Conservation (phyloP, 306 rosid genomes). For the Begonia loranthoides region DNA sequence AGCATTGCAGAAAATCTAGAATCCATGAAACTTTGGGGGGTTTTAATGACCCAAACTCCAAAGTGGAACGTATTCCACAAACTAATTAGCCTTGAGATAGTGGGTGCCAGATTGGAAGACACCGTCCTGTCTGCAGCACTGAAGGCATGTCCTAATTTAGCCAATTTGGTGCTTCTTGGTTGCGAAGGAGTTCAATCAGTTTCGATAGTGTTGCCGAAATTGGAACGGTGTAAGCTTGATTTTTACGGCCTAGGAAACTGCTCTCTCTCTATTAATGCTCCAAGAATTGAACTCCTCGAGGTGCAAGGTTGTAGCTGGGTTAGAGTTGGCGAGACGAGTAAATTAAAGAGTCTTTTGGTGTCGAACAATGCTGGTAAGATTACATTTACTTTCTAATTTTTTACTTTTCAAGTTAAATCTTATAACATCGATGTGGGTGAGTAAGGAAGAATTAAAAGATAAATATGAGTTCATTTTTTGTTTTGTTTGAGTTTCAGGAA, state of each 20-base stretch:
- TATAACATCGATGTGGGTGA: no score
- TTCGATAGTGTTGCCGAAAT: slow-evolving; percentile 39
- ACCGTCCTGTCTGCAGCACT: slow-evolving; percentile 33
- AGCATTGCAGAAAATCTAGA: slow-evolving; percentile 48
- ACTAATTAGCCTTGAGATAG: slow-evolving; percentile 70
- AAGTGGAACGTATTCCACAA: slow-evolving; percentile 61
- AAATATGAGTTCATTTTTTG: no score
- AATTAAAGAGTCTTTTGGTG: slow-evolving; percentile 55
- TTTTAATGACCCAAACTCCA: slow-evolving; percentile 53
- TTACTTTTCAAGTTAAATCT: no score
- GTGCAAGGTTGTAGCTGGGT: slow-evolving; percentile 98
- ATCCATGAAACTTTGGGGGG: slow-evolving; percentile 86
- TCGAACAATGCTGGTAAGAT: slow-evolving; percentile 62
- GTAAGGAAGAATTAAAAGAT: no score
- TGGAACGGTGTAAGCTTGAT: slow-evolving; percentile 66
- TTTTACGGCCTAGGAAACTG: slow-evolving; percentile 75
- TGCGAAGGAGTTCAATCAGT: slow-evolving; percentile 59
- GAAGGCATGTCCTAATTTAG: slow-evolving; percentile 40
- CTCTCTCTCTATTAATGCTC: slow-evolving; percentile 46
- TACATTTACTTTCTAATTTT: no score
- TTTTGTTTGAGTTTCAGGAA: slow-evolving; percentile 52
- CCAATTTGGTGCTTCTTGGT: slow-evolving; percentile 56
- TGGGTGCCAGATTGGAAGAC: slow-evolving; percentile 72
- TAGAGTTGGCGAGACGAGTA: slow-evolving; percentile 43
- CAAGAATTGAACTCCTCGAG: slow-evolving; percentile 65